Percentiles rank a stretch among this genome's conserved stretches.
Conservation (phyloP, 768 basidiomycete species). For the Suillus tomentosus region DNA sequence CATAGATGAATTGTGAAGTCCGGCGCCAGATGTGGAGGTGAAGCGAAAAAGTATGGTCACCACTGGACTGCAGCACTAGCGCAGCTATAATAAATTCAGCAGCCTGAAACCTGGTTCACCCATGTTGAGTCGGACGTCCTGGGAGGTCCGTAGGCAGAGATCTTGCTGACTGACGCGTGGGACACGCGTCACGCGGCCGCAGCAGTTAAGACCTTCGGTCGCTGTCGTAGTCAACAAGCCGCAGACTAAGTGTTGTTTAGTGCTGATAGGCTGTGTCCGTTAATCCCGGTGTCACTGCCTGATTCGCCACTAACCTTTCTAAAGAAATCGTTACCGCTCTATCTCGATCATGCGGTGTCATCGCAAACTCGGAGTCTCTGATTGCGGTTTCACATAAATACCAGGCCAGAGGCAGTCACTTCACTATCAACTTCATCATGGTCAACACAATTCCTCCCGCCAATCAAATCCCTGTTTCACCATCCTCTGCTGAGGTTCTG, state of each 20-base stretch:
- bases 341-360: neutral
- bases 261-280: conserved; percentile 3
- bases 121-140: neutral
- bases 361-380: neutral
- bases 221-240: neutral
- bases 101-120: neutral
- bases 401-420: too few relatives aligned
- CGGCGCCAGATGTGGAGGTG: too few relatives aligned
- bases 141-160: neutral
- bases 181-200: neutral
- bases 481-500: conserved; percentile 26
- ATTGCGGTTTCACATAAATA: conserved; percentile 1
- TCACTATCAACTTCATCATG: neutral
- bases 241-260: neutral
- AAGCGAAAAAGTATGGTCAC: too few relatives aligned
- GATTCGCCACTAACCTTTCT: neutral
- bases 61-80: too few relatives aligned
- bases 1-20: too few relatives aligned
- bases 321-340: neutral
- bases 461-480: conserved; percentile 17
- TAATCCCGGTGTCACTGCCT: neutral
- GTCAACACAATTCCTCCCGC: conserved; percentile 8
- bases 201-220: too few relatives aligned
- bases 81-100: too few relatives aligned
- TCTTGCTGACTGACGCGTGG: too few relatives aligned